Base-by-base conservation (phyloP, 2,329 filamentous ascomycete species). In the Septoria linicola region DNA sequence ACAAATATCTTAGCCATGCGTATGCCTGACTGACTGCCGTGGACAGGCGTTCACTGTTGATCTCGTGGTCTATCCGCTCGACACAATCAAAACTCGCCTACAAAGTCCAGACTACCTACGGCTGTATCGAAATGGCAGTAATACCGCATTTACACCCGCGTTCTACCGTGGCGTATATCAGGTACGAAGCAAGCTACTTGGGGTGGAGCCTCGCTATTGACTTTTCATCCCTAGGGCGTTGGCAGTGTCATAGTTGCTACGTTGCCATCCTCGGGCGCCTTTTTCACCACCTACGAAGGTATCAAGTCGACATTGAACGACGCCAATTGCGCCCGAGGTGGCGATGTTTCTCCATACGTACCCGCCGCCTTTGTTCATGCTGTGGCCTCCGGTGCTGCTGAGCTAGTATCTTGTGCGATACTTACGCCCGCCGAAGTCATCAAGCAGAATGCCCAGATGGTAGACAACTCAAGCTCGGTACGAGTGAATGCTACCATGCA, bases 391-490 rank as follows among this genome's bases (percentile, higher is more conserved):
- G 85, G 83, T 1, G 72, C 82, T 13, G 91, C 86, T 1, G 91
- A 96, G 70, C 80, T 90, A 60, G 87, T 89, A 2, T 91, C 89
- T 4, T 96, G 91, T 66, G 77, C 89, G 16, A 88, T 96, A 54
- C 80, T 96, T 30, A 92, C 90, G 0, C 91, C 90, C 0, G 89
- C 89, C 11, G 90, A 96, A 68, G 88, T 95, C 6, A 81, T 96
- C 57, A 96, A 96, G 73, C 90, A 95, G 67, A 96, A 96, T 69
- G 89, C 91, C 0, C 90, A 96, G 69, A 90, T 96, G 80, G 76
- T 93, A 1, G 75, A 75, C 63, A 63, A 57, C 17, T 59, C 53
- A 13, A 74, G 69, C 68, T 37, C 50, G 59, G 42, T 55, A 36
- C 45, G 56, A 30, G 69, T 67, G 41, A 76, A 75, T 48, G 77